Evolutionary conservation across 2,329 filamentous ascomycete genomes (phyloP).

Genomic region (Aspergillus texensis): DNA sequence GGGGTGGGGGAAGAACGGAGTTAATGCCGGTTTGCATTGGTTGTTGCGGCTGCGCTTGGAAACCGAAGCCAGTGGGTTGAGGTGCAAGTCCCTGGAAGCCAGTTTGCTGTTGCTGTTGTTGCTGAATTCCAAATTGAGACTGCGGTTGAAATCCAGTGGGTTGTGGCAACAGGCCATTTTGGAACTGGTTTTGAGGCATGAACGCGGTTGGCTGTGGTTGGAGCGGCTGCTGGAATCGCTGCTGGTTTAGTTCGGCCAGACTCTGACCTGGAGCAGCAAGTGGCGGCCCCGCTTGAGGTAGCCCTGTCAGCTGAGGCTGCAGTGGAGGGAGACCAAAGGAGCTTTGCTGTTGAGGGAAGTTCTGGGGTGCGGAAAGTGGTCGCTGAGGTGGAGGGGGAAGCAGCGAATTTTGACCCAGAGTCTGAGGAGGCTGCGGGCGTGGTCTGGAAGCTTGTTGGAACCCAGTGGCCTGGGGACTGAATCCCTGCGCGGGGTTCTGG

Average conservation of each 20-base stretch:
- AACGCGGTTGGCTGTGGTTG: conserved; percentile 70
- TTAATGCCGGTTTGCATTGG: conserved; percentile 52
- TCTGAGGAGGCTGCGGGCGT: conserved; percentile 70
- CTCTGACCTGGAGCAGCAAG: conserved; percentile 76
- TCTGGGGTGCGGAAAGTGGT: conserved; percentile 84
- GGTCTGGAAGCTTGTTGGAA: conserved; percentile 57
- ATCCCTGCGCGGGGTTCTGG: conserved; percentile 23
- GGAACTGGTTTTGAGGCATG: conserved; percentile 43
- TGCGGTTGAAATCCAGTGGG: conserved; percentile 51
- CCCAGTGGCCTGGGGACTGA: conserved; percentile 42
- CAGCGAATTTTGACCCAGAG: conserved; percentile 62
- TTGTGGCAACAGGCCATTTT: conserved; percentile 47
- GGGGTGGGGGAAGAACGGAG: conserved; percentile 56
- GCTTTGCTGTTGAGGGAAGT: conserved; percentile 70
- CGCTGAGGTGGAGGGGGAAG: conserved; percentile 78
- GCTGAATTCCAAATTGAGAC: conserved; percentile 48
- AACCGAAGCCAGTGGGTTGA: conserved; percentile 59
- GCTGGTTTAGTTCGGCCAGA: conserved; percentile 70
- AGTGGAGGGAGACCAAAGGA: conserved; percentile 74
- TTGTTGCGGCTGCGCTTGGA: conserved; percentile 50
- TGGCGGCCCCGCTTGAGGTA: conserved; percentile 57
- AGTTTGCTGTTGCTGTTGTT: conserved; percentile 56
- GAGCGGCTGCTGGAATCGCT: conserved; percentile 61
- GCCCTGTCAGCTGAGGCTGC: conserved; percentile 82
- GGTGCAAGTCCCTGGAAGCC: conserved; percentile 50